Percentiles rank a stretch among this genome's conserved stretches.
Evolutionary conservation across 768 basidiomycete species (phyloP).

Genomic region (Ramaria sp.): DNA sequence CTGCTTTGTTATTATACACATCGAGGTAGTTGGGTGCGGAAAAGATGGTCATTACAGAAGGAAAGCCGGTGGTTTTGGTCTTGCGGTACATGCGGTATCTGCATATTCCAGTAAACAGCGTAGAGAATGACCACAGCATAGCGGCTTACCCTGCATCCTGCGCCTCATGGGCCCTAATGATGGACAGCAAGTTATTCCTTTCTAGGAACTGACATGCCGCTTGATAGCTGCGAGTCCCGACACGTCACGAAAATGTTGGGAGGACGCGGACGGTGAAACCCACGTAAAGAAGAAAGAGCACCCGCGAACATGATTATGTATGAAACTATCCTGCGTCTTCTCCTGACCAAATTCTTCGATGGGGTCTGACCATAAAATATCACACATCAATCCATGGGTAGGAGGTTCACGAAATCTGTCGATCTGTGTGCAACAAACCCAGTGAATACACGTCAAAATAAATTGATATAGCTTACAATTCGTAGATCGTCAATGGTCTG

Average conservation of each 20-base stretch:
- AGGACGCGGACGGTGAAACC: slow-evolving; percentile 14
- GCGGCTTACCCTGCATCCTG: slow-evolving; percentile 89
- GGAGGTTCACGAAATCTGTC: slow-evolving; percentile 98
- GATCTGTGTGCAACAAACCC: slow-evolving; percentile 39
- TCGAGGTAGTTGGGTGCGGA: slow-evolving; percentile 97
- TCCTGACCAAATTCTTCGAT: slow-evolving; percentile 96
- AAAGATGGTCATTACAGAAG: slow-evolving; percentile 99
- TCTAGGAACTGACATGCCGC: slow-evolving; percentile 97
- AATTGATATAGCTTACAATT: slow-evolving; percentile 37
- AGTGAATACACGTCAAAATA: background rate
- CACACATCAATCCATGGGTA: slow-evolving; percentile 95
- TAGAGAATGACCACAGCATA: background rate
- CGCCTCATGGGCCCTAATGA: slow-evolving; percentile 96
- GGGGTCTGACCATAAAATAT: slow-evolving; percentile 97
- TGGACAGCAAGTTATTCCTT: slow-evolving; percentile 90
- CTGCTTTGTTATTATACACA: slow-evolving; percentile 98
- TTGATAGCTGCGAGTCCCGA: slow-evolving; percentile 54
- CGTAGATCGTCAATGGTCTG: slow-evolving; percentile 94
- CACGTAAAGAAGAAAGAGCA: slow-evolving; percentile 94
- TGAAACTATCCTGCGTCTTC: slow-evolving; percentile 80
- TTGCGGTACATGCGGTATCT: slow-evolving; percentile 99
- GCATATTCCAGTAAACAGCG: background rate
- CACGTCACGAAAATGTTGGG: slow-evolving; percentile 9
- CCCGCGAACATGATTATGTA: slow-evolving; percentile 95
- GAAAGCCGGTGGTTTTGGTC: slow-evolving; percentile 95